Percentiles rank a stretch among this genome's conserved stretches.
Conservation (phyloP, 2,329 filamentous ascomycete species). For the Neurospora sp. region DNA sequence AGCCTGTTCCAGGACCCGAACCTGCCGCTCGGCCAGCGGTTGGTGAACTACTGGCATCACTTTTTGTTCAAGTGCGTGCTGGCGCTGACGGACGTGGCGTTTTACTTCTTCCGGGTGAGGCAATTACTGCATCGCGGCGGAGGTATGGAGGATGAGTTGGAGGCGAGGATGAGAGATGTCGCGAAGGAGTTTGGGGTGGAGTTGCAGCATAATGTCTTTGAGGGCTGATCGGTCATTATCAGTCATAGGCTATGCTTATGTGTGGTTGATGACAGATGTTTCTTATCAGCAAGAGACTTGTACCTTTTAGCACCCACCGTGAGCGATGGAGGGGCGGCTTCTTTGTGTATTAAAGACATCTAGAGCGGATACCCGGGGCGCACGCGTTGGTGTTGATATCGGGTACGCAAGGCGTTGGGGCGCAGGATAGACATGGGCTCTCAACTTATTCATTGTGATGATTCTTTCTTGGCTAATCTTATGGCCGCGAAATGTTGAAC, state of each 20-base stretch:
- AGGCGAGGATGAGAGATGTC: slow-evolving; percentile 76
- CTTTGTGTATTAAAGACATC: not conserved
- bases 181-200: slow-evolving; percentile 89
- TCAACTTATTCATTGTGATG: not conserved
- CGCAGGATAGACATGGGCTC: not conserved
- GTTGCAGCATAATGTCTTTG: slow-evolving; percentile 79
- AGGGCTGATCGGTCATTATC: slow-evolving; percentile 46
- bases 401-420: not conserved
- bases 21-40: slow-evolving; percentile 50
- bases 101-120: slow-evolving; percentile 69
- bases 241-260: not conserved
- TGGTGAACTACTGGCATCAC: slow-evolving; percentile 65
- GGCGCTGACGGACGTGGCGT: slow-evolving; percentile 67
- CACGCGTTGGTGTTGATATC: not conserved
- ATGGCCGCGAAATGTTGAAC: not conserved
- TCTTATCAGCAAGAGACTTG: not conserved
- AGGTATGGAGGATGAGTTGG: slow-evolving; percentile 92
- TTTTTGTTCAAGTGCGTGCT: slow-evolving; percentile 74
- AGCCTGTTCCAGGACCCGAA: slow-evolving; percentile 69
- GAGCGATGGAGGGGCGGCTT: not conserved
- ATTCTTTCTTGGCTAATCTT: not conserved
- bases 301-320: not conserved
- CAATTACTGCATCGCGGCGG: slow-evolving; percentile 68
- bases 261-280: not conserved
- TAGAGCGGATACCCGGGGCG: not conserved